Base-by-base conservation (phyloP, 192 early-diverging fungal species). In the Podila clonocystis region DNA sequence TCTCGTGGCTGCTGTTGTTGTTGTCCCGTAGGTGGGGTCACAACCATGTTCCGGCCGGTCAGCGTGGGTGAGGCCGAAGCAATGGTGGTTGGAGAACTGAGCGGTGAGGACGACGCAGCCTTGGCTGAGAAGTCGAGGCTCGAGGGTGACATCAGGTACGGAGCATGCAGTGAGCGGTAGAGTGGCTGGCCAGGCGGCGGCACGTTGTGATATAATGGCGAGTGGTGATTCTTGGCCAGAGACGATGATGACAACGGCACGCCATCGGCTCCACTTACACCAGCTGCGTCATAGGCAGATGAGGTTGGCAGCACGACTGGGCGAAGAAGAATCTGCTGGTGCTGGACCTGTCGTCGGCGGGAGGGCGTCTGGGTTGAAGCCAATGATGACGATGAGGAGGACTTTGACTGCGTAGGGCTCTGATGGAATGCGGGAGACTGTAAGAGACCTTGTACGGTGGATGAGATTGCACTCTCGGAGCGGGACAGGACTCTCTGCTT, bases 111-210 rank as follows among this genome's bases (percentile, higher is more conserved):
- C 29, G 64, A 63, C 20, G 59, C 31, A 52, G 13, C 67, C 9
- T 66, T 63, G 0, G 38, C 36, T 2, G 62, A 29, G 15, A 65
- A 68, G 52, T 48, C 55, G 48, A 36, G 68, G 45, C 68, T 65
- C 9, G 62, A 60, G 26, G 75, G 75, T 1, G 75, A 77, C 9
- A 71, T 50, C 7, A 68, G 26, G n/a, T 75, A 75, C 0, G 73
- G 75, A 2, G 68, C 74, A 62, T 70, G 64, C 11, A 77, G 9
- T 19, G 75, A 77, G 19, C 68, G 26, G n/a, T 67, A 77, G 17
- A 77, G 58, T n/a, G 75, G 75, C 48, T 77, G 75, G 2, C 75
- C 75, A 36, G 75, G 75, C 17, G 75, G 75, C 17, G 75, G 75
- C 24, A 60, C 62, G 20, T 59, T 65, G 12, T 41, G 45, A 12